Evolutionary conservation across 1,284 basidiomycete genomes (phyloP), one percentile per base, ranked within the genome.

Genomic region (Ceratobasidium sp.): DNA sequence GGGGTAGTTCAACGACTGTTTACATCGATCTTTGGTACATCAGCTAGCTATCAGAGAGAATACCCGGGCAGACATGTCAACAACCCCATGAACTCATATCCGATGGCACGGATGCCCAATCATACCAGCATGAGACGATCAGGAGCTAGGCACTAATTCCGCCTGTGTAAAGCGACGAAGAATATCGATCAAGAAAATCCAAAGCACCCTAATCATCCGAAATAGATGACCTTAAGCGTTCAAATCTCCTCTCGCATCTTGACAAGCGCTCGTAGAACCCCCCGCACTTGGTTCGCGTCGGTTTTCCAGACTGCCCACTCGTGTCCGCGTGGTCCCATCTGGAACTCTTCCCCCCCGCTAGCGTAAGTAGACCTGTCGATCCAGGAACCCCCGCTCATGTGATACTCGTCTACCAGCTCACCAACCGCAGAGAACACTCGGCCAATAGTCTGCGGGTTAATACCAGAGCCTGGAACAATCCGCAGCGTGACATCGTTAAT

Each of bases 401-500:
- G 90, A 2, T 91, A 79, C 75, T 91, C 88, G 47, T 50, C 47
- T 21, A 50, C 47, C 25, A 76, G 77, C 25, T 90, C 74, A 8
- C 85, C 87, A 33, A 82, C 75, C 0, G 85, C 73, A 23, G 80
- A 72, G 47, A 87, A 77, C 19, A 93, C 66, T 16, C 73, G 60
- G 0, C 77, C 75, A 16, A 86, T 77, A 1, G 83, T 89, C 14
- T 77, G 74, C 4, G 80, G 74, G 72, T 86, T 89, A 58, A 91
- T 84, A 2, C 90, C 89, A 3, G 88, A 87, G 6, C 90, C 90
- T 8, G 88, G 86, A 69, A 91, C 83, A 67, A 93, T 83, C 53
- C 46, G 69, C 57, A 52, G 52, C 44, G 39, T 13, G 21, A 7
- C 23, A 27, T 50, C 23, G 9, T 6, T 21, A 56, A 49, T 7